These are phyloP conservation scores for Scutellaria barbata DNA, from an alignment of 257 asterid genomes.

Conservation along the genomic window DNA sequence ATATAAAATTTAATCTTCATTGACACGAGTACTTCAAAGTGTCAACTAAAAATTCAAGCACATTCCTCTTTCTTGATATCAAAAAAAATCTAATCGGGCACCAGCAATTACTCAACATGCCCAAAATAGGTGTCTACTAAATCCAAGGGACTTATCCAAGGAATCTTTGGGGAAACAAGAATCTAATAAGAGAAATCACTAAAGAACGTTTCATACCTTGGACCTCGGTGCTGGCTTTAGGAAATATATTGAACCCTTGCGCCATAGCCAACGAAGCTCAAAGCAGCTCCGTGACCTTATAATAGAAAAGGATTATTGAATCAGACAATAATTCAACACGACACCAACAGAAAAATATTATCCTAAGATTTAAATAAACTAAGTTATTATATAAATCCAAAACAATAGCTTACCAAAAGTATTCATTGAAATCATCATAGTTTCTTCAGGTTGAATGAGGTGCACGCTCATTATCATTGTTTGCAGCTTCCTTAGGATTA, in stretches of 20 bases:
- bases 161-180: too few species aligned
- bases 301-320: constrained; percentile 40
- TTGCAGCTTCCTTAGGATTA: constrained; percentile 79
- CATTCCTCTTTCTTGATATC: neutral
- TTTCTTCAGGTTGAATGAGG: constrained; percentile 99
- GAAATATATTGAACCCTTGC: constrained; percentile 65
- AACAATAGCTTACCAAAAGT: constrained; percentile 73
- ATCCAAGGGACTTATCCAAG: too few species aligned
- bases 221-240: constrained; percentile 78
- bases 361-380: constrained; percentile 1
- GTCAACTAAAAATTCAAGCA: neutral
- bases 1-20: neutral
- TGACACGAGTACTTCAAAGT: neutral
- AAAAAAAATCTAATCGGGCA: too few species aligned
- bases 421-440: constrained; percentile 96
- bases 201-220: constrained; percentile 59
- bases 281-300: constrained; percentile 85
- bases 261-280: constrained; percentile 99
- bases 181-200: too few species aligned
- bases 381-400: neutral
- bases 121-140: too few species aligned
- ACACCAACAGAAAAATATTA: constrained; percentile 14
- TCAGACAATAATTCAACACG: constrained; percentile 24
- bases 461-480: constrained; percentile 91
- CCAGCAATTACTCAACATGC: too few species aligned